Evolutionary conservation across 352 stramenopile genomes (phyloP).

Genomic region (Thraustochytrium striatum): DNA sequence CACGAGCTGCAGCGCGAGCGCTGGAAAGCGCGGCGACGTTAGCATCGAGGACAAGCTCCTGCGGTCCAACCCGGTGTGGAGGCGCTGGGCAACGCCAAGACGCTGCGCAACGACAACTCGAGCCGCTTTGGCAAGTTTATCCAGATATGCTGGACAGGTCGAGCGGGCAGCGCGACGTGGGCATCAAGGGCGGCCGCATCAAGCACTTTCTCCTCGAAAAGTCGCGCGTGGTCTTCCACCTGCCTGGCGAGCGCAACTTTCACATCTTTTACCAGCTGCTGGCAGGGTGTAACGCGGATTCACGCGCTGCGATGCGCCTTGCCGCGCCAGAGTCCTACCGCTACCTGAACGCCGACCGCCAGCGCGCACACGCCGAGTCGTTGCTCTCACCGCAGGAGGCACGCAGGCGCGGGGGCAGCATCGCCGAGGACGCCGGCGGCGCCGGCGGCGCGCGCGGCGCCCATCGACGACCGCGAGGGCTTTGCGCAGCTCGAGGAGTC

Average conservation of each 20-base stretch:
- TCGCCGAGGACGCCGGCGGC: neutral
- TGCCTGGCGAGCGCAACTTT: constrained; percentile 78
- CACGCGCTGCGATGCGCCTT: neutral
- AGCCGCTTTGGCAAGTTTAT: constrained; percentile 94
- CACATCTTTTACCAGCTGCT: constrained; percentile 86
- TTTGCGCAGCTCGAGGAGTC: constrained; percentile 82
- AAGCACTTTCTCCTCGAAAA: constrained; percentile 86
- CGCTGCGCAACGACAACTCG: constrained; percentile 93
- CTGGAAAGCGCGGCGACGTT: neutral
- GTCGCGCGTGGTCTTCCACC: constrained; percentile 72
- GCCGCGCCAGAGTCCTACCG: constrained; percentile 59
- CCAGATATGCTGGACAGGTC: constrained; percentile 83
- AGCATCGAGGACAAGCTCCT: constrained; percentile 62
- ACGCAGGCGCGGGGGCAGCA: neutral
- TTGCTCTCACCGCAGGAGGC: neutral
- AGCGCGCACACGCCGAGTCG: neutral
- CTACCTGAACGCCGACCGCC: constrained; percentile 69
- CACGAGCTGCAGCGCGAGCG: neutral
- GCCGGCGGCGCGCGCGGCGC: constrained; percentile 6
- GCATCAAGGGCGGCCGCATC: constrained; percentile 75
- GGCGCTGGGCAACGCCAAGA: constrained; percentile 95
- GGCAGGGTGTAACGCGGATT: constrained; percentile 55
- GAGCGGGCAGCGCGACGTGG: constrained; percentile 64
- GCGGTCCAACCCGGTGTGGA: constrained; percentile 96
- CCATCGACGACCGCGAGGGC: constrained; percentile 70